Evolutionary conservation across 495 filamentous ascomycete species (phyloP).

Genomic region (Massariosphaeria phaeospora): DNA sequence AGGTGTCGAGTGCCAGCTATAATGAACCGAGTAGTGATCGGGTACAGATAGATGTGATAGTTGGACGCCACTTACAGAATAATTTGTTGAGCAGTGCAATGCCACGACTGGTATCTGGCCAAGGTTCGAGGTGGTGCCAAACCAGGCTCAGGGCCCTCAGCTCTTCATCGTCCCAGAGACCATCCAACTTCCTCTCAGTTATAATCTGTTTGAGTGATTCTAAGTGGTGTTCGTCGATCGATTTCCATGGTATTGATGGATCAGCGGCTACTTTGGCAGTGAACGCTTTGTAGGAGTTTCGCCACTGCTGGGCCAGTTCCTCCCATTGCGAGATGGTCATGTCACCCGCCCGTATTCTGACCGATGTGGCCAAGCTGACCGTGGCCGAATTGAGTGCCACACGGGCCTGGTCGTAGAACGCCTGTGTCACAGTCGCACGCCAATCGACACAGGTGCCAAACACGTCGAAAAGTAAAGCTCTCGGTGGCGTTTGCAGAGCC

Average conservation of each 20-base stretch:
- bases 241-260: constrained; percentile 39
- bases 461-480: constrained; percentile 58
- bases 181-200: constrained; percentile 48
- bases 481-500: constrained; percentile 32
- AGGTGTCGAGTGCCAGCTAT: no score
- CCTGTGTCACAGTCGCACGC: constrained; percentile 55
- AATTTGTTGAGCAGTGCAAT: constrained; percentile 51
- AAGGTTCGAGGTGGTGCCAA: constrained; percentile 70
- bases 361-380: constrained; percentile 43
- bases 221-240: constrained; percentile 62
- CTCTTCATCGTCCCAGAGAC: constrained; percentile 57
- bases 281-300: constrained; percentile 57
- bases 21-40: no score
- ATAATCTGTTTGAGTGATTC: constrained; percentile 57
- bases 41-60: no score
- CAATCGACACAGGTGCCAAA: constrained; percentile 79
- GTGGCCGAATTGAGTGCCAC: constrained; percentile 43
- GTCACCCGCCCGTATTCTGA: constrained; percentile 46
- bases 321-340: constrained; percentile 58
- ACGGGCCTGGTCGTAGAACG: constrained; percentile 43
- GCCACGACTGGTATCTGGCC: constrained; percentile 59
- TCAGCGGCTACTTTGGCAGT: constrained; percentile 47
- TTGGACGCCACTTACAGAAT: constrained; percentile 31
- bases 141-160: constrained; percentile 51
- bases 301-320: constrained; percentile 63